Percentiles rank a stretch among this genome's conserved stretches.
Conservation (phyloP, 257 asterid genomes). For the Ilex aquifolium region DNA sequence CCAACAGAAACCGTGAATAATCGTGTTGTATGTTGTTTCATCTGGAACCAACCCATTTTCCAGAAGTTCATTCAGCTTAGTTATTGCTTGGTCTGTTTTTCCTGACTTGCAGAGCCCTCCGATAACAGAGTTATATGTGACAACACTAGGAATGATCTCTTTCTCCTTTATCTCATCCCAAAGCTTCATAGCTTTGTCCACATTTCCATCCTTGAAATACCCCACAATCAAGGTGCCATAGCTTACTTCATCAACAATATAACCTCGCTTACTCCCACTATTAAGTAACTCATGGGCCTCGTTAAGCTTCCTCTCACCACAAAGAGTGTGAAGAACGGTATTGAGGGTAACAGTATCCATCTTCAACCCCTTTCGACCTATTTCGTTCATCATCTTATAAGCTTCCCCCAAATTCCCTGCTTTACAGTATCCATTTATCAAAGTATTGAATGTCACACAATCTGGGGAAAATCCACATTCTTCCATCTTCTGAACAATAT, state of each 20-base stretch:
- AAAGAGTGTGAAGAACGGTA: constrained; percentile 50
- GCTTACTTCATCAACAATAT: constrained; percentile 76
- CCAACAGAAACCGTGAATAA: constrained; percentile 76
- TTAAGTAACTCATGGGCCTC: constrained; percentile 60
- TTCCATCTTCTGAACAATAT: constrained; percentile 47
- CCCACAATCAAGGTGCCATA: constrained; percentile 80
- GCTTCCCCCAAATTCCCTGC: constrained; percentile 67
- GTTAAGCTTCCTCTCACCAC: constrained; percentile 48
- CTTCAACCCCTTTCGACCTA: constrained; percentile 64
- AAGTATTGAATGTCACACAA: constrained; percentile 65
- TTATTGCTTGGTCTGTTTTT: constrained; percentile 51
- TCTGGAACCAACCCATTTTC: constrained; percentile 72
- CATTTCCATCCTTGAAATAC: constrained; percentile 50
- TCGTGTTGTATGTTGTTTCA: constrained; percentile 72
- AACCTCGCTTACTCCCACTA: constrained; percentile 58
- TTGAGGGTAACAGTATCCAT: constrained; percentile 77
- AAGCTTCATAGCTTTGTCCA: constrained; percentile 47
- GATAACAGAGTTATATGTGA: constrained; percentile 68
- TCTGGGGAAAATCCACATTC: constrained; percentile 56
- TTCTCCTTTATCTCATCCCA: constrained; percentile 82
- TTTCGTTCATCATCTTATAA: constrained; percentile 50
- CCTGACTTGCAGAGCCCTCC: constrained; percentile 74
- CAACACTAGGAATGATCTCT: constrained; percentile 47
- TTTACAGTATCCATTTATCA: constrained; percentile 59
- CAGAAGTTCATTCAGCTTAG: constrained; percentile 56